Percentiles rank a stretch among this genome's conserved stretches.
These are phyloP conservation scores for Aspergillus heteromorphus DNA, from an alignment of 495 filamentous ascomycete species.

Conservation along the genomic window DNA sequence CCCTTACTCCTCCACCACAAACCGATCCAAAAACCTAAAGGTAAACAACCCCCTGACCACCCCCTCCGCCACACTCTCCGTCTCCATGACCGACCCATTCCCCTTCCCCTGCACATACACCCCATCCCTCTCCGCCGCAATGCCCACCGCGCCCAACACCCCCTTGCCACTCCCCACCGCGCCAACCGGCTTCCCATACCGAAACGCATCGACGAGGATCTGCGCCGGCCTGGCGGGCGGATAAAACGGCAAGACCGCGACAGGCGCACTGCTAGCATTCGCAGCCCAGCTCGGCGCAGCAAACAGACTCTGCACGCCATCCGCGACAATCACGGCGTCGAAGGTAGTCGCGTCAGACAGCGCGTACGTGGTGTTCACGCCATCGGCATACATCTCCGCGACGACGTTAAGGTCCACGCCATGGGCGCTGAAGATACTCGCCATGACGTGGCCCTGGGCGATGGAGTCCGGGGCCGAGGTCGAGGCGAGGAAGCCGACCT, in stretches of 20 bases:
- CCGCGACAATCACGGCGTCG: neutral
- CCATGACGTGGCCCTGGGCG: neutral
- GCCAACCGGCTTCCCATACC: slow-evolving; percentile 66
- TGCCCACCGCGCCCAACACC: slow-evolving; percentile 36
- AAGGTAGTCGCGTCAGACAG: neutral
- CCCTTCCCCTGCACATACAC: slow-evolving; percentile 42
- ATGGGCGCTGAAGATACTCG: neutral
- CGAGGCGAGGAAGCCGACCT: neutral
- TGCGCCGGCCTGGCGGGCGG: slow-evolving; percentile 27
- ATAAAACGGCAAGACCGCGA: neutral
- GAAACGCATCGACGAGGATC: slow-evolving; percentile 57
- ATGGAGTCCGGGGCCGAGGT: neutral
- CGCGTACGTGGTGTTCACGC: neutral
- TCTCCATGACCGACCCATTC: no score
- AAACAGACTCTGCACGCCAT: neutral
- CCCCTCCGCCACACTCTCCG: slow-evolving; percentile 33
- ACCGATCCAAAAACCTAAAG: slow-evolving; percentile 60
- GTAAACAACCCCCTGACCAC: slow-evolving; percentile 55
- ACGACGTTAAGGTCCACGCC: neutral
- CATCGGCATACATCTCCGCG: neutral
- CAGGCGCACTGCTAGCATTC: neutral
- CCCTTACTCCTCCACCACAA: slow-evolving; percentile 42
- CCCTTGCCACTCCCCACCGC: slow-evolving; percentile 44
- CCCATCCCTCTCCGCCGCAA: slow-evolving; percentile 35
- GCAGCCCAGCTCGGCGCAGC: neutral